Evolutionary conservation across 73 alveolate genomes (phyloP).

Genomic region (Uronychia binucleata): DNA sequence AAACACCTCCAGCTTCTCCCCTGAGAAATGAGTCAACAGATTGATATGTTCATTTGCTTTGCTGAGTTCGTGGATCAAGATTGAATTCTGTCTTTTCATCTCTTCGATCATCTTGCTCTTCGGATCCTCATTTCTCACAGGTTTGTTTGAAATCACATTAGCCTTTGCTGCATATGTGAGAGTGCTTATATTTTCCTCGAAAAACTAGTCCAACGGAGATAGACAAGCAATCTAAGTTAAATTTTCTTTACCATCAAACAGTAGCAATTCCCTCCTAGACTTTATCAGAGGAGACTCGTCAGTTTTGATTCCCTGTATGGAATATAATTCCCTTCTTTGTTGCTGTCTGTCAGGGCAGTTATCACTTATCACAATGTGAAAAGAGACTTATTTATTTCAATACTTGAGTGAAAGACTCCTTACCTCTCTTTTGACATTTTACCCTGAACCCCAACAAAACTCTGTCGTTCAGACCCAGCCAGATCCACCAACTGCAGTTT

Average conservation of each 20-base stretch:
- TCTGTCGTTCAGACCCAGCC: slow-evolving; percentile 96
- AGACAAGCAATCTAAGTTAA: slow-evolving; percentile 95
- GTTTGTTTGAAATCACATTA: slow-evolving; percentile 85
- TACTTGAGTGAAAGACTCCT: slow-evolving; percentile 23
- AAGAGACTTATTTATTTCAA: slow-evolving; percentile 93
- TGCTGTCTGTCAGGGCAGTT: not conserved
- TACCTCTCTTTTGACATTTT: slow-evolving; percentile 79
- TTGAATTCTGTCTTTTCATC: slow-evolving; percentile 41
- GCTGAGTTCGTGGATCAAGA: slow-evolving; percentile 9
- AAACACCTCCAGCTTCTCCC: not conserved
- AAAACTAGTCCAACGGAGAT: slow-evolving; percentile 84
- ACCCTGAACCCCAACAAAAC: slow-evolving; percentile 83
- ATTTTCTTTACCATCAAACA: slow-evolving; percentile 95
- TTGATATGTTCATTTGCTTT: slow-evolving; percentile 28
- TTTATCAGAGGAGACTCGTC: not conserved
- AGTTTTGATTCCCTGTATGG: not conserved
- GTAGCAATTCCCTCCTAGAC: slow-evolving; percentile 95
- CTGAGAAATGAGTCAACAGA: not conserved
- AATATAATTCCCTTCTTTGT: not conserved
- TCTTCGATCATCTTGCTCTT: slow-evolving; percentile 44
- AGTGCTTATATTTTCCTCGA: slow-evolving; percentile 94
- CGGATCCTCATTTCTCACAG: slow-evolving; percentile 92
- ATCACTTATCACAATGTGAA: slow-evolving; percentile 85
- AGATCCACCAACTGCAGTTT: slow-evolving; percentile 94
- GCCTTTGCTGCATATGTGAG: slow-evolving; percentile 96